phyloP scores from a whole-genome alignment of 129 eudicot species.

The Escallonia herrerae region DNA sequence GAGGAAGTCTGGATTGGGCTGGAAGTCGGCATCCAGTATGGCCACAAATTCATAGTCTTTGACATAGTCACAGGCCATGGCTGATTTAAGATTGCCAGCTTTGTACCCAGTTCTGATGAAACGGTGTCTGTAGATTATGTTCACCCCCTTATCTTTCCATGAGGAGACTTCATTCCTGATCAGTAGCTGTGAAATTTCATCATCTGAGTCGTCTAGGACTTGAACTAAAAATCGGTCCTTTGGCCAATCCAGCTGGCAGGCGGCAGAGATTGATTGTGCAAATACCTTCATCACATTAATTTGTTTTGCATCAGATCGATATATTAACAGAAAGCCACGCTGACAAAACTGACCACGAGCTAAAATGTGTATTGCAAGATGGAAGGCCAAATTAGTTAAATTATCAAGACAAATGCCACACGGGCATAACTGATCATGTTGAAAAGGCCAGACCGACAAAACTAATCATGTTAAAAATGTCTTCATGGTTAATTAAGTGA shows the following conservation, averaged over 20 bases:
- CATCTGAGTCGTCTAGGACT: conserved; percentile 83
- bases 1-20: conserved; percentile 79
- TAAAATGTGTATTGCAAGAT: too few species aligned
- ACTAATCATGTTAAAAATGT: too few species aligned
- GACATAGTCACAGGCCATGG: conserved; percentile 92
- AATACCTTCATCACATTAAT: conserved; percentile 44
- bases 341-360: background rate
- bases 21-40: conserved; percentile 85
- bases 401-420: too few species aligned
- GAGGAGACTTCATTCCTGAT: conserved; percentile 51
- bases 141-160: conserved; percentile 73
- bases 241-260: conserved; percentile 89
- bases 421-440: too few species aligned
- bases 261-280: conserved; percentile 69
- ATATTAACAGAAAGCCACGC: background rate
- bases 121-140: conserved; percentile 71
- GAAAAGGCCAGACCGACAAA: too few species aligned
- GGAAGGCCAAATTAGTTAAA: too few species aligned
- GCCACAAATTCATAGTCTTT: conserved; percentile 82
- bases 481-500: too few species aligned
- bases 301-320: background rate
- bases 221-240: conserved; percentile 66
- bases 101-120: conserved; percentile 80
- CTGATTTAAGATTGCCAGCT: conserved; percentile 89
- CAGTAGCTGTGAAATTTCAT: conserved; percentile 52